A percentile compares a stretch with the other conserved stretches of the same genome.
Conservation (phyloP, 176 grass and related monocot genomes). For the Carex pumila region DNA sequence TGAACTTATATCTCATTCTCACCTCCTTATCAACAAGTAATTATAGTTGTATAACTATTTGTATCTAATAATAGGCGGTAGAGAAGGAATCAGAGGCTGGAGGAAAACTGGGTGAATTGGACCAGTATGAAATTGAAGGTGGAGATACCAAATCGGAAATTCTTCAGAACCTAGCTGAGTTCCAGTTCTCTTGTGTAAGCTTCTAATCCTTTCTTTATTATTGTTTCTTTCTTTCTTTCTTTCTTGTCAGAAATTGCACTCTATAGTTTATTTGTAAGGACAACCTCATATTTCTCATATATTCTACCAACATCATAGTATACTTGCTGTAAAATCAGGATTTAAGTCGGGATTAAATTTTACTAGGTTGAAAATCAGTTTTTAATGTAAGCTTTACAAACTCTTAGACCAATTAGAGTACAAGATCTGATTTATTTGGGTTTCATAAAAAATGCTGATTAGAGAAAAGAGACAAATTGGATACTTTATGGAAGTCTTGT, state of each 20-base stretch:
- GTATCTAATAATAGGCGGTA: slow-evolving; percentile 29
- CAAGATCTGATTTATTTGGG: neutral
- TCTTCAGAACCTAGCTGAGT: slow-evolving; percentile 82
- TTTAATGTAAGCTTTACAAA: neutral
- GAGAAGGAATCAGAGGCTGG: slow-evolving; percentile 82
- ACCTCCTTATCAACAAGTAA: neutral
- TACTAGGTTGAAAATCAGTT: neutral
- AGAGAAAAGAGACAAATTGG: neutral
- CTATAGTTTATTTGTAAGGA: neutral
- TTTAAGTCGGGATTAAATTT: neutral
- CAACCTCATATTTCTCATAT: neutral
- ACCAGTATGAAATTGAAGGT: slow-evolving; percentile 91
- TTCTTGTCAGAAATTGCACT: neutral
- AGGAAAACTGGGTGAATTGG: slow-evolving; percentile 65
- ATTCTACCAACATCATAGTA: neutral
- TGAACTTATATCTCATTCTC: neutral
- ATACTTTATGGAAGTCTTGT: neutral
- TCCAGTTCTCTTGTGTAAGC: slow-evolving; percentile 90
- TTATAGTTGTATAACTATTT: neutral
- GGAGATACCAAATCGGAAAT: slow-evolving; percentile 97
- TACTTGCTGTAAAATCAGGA: neutral
- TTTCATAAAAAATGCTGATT: neutral
- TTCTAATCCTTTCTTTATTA: neutral
- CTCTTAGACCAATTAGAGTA: neutral
- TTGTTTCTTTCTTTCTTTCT: neutral